phyloP scores from a whole-genome alignment of 2,329 filamentous ascomycete species.

The Colletotrichum noveboracense region DNA sequence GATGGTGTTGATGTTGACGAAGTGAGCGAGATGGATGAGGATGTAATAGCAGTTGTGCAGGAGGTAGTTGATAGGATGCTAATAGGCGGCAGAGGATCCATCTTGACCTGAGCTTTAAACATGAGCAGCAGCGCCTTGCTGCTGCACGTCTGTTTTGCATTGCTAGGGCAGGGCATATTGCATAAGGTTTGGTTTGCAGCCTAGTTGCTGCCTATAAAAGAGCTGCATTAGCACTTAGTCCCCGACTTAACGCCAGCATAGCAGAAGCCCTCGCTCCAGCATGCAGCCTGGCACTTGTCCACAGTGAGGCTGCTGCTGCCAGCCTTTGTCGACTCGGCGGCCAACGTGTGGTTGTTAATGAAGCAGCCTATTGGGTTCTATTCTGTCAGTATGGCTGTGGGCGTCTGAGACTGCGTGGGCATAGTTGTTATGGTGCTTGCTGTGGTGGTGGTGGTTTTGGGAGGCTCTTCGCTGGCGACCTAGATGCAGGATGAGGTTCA shows the following conservation, averaged over 20 bases:
- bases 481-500: conserved; percentile 28
- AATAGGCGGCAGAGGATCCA: neutral
- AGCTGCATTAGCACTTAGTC: conserved; percentile 46
- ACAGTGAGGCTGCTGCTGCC: conserved; percentile 33
- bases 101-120: conserved; percentile 22
- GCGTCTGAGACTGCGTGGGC: conserved; percentile 8
- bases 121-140: conserved; percentile 35
- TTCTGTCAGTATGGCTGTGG: conserved; percentile 12
- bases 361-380: conserved; percentile 42
- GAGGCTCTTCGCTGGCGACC: conserved; percentile 17
- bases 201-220: conserved; percentile 27
- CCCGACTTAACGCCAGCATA: conserved; percentile 44
- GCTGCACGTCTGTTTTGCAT: conserved; percentile 37
- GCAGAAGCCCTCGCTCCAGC: conserved; percentile 36
- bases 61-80: neutral
- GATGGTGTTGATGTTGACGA: neutral
- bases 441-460: conserved; percentile 2
- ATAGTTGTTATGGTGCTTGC: conserved; percentile 7
- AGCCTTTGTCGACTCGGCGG: conserved; percentile 32
- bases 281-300: conserved; percentile 38
- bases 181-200: conserved; percentile 27
- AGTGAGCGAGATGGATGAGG: neutral
- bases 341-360: conserved; percentile 30
- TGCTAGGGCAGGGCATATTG: conserved; percentile 37
- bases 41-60: neutral